Evolutionary conservation across 306 rosid genomes (phyloP).

Genomic region (Sicyos baderoa): DNA sequence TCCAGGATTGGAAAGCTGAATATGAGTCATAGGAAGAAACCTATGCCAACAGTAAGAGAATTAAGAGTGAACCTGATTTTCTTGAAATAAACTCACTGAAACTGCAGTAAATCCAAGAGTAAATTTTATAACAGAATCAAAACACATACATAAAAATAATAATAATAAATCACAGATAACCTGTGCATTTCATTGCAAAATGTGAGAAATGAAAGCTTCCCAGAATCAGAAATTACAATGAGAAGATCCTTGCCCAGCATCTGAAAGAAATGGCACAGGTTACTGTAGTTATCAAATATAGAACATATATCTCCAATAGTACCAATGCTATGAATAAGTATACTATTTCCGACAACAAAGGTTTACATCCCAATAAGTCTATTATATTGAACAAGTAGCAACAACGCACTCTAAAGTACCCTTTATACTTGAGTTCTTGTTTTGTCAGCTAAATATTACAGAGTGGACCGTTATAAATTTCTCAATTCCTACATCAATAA

Average conservation of each 20-base stretch:
- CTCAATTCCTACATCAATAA: not conserved
- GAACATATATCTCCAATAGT: slow-evolving; percentile 1
- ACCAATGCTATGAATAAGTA: not conserved
- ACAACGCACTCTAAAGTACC: not conserved
- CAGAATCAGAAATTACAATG: slow-evolving; percentile 84
- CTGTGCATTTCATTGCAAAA: slow-evolving; percentile 96
- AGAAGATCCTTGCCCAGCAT: slow-evolving; percentile 72
- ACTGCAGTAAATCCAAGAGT: not conserved
- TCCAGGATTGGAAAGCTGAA: slow-evolving; percentile 80
- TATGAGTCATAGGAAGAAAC: slow-evolving; percentile 65
- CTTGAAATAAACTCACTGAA: slow-evolving; percentile 1
- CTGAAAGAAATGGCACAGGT: slow-evolving; percentile 30
- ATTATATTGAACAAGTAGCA: not conserved
- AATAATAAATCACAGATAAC: slow-evolving; percentile 28
- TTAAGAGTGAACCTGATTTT: slow-evolving; percentile 14
- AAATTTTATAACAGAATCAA: not conserved
- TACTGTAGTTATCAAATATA: slow-evolving; percentile 16
- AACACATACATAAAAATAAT: not conserved
- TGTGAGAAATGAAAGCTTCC: slow-evolving; percentile 82
- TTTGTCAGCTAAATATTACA: slow-evolving; percentile 1
- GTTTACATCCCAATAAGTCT: not conserved
- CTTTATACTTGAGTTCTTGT: slow-evolving; percentile 1
- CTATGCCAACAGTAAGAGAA: slow-evolving; percentile 31
- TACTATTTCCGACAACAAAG: not conserved
- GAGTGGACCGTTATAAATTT: not conserved